Percentiles rank a stretch among this genome's conserved stretches.
Evolutionary conservation across 2,329 filamentous ascomycete genomes (phyloP).

Genomic region (Clonostachys solani): DNA sequence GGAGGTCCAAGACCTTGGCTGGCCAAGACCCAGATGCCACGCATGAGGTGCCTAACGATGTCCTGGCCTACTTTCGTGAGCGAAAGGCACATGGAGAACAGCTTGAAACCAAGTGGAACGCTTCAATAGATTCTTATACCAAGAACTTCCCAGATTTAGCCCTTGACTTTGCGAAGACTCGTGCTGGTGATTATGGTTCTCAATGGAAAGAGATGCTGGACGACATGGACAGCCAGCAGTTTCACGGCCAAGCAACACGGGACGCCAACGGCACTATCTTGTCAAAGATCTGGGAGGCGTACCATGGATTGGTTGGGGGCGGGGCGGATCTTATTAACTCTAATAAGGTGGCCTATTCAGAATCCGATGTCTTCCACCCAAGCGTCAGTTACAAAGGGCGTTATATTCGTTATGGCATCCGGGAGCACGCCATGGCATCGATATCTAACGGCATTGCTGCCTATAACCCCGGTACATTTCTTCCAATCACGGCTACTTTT

Average conservation of each 20-base stretch:
- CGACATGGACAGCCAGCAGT: constrained; percentile 4
- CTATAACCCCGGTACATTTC: constrained; percentile 34
- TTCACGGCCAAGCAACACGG: constrained; percentile 17
- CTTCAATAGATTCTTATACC: constrained; percentile 34
- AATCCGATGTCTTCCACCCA: constrained; percentile 27
- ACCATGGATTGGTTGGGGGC: neutral
- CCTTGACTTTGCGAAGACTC: neutral
- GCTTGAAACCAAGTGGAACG: constrained; percentile 42
- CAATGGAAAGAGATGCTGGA: constrained; percentile 8
- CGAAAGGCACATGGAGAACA: constrained; percentile 37
- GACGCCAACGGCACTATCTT: constrained; percentile 20
- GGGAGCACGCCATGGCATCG: constrained; percentile 46
- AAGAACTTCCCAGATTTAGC: constrained; percentile 4
- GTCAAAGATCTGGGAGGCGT: neutral
- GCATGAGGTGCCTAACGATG: constrained; percentile 31
- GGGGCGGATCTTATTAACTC: neutral
- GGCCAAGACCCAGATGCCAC: constrained; percentile 11
- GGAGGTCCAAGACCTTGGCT: constrained; percentile 16
- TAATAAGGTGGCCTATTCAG: constrained; percentile 9
- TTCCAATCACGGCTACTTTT: constrained; percentile 50
- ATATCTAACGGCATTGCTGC: constrained; percentile 43
- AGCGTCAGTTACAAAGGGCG: constrained; percentile 20
- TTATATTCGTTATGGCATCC: constrained; percentile 43
- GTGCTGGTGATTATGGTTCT: neutral
- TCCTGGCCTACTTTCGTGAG: constrained; percentile 47